Base-by-base conservation (phyloP, 441 rosid genomes). In the Populus hybrid region DNA sequence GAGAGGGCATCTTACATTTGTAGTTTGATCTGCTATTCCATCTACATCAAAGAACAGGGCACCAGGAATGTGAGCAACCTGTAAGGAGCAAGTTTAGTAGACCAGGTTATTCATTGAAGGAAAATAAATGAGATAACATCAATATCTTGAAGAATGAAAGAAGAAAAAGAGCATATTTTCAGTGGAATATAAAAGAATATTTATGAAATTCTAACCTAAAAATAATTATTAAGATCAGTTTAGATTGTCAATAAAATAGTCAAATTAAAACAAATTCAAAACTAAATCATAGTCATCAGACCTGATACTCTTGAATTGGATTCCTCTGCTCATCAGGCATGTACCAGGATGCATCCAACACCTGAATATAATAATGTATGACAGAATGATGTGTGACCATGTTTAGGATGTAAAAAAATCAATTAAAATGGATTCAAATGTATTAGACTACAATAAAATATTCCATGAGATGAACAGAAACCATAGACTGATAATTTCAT, bases 321-420 rank as follows among this genome's bases (percentile, higher is more conserved):
- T 91, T 92, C 84, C 97, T 89, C 82, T 94, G 90, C 86, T 95
- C 97, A 86, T 87, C 89, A 56, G 98, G 95, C 99, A 95, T 92
- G 88, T 94, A 94, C 99, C 99, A 95, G 9, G 99, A 95, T 74
- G 99, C 95, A 84, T 95, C 99, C 86, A 96, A 73, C 71, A 94
- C 90, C 99, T 94, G 84, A 36, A 82, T 75, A 73, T 81, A 72
- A 9, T 33, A 74, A 74, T 9, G 56, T 4, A 75, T 73, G 67
- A 69, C 21, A 70, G n/a, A 50, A 72, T 33, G 72, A 26, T 14
- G 35, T 68, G 18, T 45, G 14, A 20, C 36, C 68, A 16, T 16
- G 9, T 35, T 69, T 21, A 69, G 21, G 45, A 72, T 35, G 16
- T 61, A 64, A 69, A 69, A 0, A 40, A 74, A 35, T 7, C 64